Evolutionary conservation across 495 filamentous ascomycete species (phyloP), one percentile per base, ranked within the genome.

Genomic region (Mycothermus thermophilus): DNA sequence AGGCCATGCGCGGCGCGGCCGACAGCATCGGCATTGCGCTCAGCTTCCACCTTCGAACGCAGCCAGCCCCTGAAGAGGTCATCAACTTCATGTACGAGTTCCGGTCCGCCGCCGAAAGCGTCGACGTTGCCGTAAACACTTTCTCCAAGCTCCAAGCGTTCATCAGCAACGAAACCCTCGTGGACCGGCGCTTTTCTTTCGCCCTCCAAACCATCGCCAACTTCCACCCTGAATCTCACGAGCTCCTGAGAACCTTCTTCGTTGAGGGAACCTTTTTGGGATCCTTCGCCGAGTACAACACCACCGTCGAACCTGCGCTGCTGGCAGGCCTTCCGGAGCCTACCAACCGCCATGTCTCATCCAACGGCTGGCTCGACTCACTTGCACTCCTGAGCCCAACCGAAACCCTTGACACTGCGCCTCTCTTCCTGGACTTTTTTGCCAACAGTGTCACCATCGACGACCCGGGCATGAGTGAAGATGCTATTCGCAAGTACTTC

Each of bases 1-100:
- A 62, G 58, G 67, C 65, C 14, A 45, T 75, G 28, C 65, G 68
- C 39, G 72, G 73, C 18, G 75, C 74, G 4, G 72, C 60, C n/a
- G 67, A 71, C 21, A 69, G 66, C 3, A 72, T 77, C 39, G 75
- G 72, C 16, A 63, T 78, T 35, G 58, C 69, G 12, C 68, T 59
- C 8, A 64, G 46, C 12, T 77, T 79, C 39, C 59, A 69, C 28
- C 41, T 78, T 1, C 46, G 59, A 18, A 75, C 72, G 0, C 43
- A 58, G 8, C 43, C 57, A 4, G 69, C 71, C 3, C 75, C 74
- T 1, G 13, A 41, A 14, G 37, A 52, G n/a, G 60, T 67, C 3
- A 41, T 69, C 31, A 56, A 66, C 27, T 69, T 34, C 10, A 24
- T 11, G 6, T 46, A 35, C 23, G 36, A 37, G 4, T 36, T 46